Evolutionary conservation across 208 protist genomes (phyloP).

Genomic region (Acanthamoeba sp.): DNA sequence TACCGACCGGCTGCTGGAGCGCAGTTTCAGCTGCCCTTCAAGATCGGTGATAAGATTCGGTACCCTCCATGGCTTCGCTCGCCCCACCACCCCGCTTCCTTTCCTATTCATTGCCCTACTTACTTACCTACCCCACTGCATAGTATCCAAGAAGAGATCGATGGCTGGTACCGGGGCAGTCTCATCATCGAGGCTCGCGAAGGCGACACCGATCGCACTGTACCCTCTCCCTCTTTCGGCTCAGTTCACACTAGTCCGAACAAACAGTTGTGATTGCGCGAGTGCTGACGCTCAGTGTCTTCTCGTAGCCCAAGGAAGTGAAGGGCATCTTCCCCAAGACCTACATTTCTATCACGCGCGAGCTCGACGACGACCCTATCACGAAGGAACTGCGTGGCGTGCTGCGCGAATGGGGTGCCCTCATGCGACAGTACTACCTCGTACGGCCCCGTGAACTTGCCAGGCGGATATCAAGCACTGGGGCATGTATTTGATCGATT

Average conservation of each 20-base stretch:
- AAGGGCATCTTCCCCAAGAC: conserved; percentile 77
- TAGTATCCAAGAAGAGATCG: conserved; percentile 73
- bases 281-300: background rate
- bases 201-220: conserved; percentile 34
- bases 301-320: conserved; percentile 27
- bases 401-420: conserved; percentile 67
- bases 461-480: too few relatives aligned
- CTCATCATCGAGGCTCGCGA: conserved; percentile 49
- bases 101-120: background rate
- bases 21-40: conserved; percentile 72
- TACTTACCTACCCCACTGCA: background rate
- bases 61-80: background rate
- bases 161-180: conserved; percentile 67
- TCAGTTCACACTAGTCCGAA: too few relatives aligned
- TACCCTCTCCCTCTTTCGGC: background rate
- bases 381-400: conserved; percentile 74
- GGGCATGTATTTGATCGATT: too few relatives aligned
- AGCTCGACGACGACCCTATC: conserved; percentile 65
- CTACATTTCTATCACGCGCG: conserved; percentile 54
- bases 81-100: background rate
- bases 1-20: conserved; percentile 27
- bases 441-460: background rate
- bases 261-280: background rate
- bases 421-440: conserved; percentile 74
- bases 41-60: conserved; percentile 67